Conservation (phyloP, 2,329 filamentous ascomycete genomes). For the Colletotrichum karsti region DNA sequence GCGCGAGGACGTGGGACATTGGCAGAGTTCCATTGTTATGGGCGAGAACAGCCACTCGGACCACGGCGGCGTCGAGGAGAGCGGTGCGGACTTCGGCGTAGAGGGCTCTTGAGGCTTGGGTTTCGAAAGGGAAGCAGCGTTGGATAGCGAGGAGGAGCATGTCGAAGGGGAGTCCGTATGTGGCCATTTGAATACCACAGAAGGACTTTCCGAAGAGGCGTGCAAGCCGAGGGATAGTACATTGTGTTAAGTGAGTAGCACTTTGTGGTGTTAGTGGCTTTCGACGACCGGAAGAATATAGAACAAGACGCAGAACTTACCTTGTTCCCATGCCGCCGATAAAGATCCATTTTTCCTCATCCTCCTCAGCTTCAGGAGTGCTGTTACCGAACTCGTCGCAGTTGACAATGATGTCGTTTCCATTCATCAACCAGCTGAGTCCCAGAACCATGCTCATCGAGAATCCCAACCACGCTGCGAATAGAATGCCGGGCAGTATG, state of each 20-base stretch:
- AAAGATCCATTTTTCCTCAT: slow-evolving; percentile 45
- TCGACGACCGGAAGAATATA: background rate
- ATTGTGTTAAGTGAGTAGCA: slow-evolving; percentile 37
- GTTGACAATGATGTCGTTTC: slow-evolving; percentile 31
- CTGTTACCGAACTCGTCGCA: slow-evolving; percentile 33
- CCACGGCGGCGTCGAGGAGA: slow-evolving; percentile 41
- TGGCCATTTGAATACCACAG: slow-evolving; percentile 57
- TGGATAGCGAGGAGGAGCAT: slow-evolving; percentile 47
- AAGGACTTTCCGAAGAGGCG: slow-evolving; percentile 49
- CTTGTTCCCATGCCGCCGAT: slow-evolving; percentile 43
- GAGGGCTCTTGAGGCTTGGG: slow-evolving; percentile 37
- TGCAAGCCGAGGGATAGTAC: slow-evolving; percentile 43
- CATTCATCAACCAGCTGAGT: slow-evolving; percentile 40
- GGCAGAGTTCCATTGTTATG: slow-evolving; percentile 49
- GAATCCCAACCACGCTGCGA: slow-evolving; percentile 34
- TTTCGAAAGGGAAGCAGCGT: slow-evolving; percentile 40
- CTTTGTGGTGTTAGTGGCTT: slow-evolving; percentile 27
- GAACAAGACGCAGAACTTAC: slow-evolving; percentile 30
- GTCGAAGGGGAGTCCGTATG: slow-evolving; percentile 63
- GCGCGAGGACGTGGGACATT: slow-evolving; percentile 43
- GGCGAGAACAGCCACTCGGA: slow-evolving; percentile 46
- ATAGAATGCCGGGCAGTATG: slow-evolving; percentile 40
- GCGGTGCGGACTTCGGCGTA: slow-evolving; percentile 46
- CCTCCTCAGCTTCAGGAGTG: slow-evolving; percentile 36
- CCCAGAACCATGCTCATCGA: slow-evolving; percentile 34